phyloP scores from a whole-genome alignment of 1,284 basidiomycete genomes.

The Pisolithus thermaeus region DNA sequence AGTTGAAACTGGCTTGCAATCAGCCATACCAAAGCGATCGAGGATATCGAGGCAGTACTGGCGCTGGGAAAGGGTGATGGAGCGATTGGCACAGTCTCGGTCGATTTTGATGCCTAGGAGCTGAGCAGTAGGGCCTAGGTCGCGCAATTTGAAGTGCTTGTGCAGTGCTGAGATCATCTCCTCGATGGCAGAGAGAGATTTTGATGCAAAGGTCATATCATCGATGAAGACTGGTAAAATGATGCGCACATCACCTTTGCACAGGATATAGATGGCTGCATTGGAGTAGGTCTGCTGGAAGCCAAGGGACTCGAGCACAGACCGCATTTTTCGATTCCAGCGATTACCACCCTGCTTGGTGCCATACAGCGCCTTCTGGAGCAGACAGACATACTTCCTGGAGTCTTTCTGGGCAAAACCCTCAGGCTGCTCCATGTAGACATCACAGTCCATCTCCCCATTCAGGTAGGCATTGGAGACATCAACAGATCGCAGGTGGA shows the following conservation, averaged over 20 bases:
- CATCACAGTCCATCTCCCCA: too few species aligned
- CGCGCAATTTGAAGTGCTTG: conserved; percentile 30
- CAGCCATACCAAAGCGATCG: not conserved
- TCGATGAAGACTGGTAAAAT: conserved; percentile 7
- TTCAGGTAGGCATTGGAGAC: too few species aligned
- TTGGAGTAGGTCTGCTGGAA: not conserved
- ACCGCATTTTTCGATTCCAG: not conserved
- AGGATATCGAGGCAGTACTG: conserved; percentile 22
- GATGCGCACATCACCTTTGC: conserved; percentile 8
- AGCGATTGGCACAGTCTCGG: conserved; percentile 16
- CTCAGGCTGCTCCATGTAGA: conserved; percentile 14
- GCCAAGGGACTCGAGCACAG: not conserved
- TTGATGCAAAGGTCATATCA: conserved; percentile 1
- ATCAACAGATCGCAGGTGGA: too few species aligned
- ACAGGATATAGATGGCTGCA: not conserved
- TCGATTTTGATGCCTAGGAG: conserved; percentile 34
- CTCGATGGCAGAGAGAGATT: conserved; percentile 9
- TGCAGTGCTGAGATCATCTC: conserved; percentile 21
- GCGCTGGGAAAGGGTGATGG: not conserved
- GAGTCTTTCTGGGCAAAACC: conserved; percentile 12
- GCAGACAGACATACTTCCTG: conserved; percentile 12
- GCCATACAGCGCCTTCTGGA: conserved; percentile 22
- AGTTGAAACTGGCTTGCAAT: not conserved
- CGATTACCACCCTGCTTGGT: not conserved
- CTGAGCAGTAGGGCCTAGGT: conserved; percentile 28